These are phyloP conservation scores for Cryptococcus depauperatus DNA, from an alignment of 1,284 basidiomycete genomes.

Conservation along the genomic window DNA sequence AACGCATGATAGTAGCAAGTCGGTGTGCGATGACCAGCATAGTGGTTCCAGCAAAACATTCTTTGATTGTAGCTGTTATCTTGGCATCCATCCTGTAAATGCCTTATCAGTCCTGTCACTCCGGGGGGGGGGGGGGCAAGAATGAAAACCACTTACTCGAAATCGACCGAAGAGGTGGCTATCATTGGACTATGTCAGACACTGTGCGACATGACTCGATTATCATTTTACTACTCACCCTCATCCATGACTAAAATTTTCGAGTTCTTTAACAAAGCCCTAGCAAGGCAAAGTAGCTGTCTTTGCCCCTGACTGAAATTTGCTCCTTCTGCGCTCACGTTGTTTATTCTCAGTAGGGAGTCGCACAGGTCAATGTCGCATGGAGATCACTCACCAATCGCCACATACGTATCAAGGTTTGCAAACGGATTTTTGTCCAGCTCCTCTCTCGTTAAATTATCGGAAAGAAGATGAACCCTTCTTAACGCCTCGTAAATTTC, in stretches of 20 bases:
- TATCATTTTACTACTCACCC: conserved; percentile 35
- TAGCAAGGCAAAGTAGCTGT: conserved; percentile 63
- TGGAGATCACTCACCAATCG: conserved; percentile 17
- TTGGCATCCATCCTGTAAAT: conserved; percentile 57
- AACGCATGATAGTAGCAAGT: conserved; percentile 50
- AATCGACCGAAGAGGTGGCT: conserved; percentile 79
- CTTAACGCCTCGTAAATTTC: conserved; percentile 53
- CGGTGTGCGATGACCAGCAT: conserved; percentile 69
- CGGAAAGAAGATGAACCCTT: conserved; percentile 51
- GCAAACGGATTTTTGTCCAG: conserved; percentile 48
- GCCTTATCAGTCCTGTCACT: background rate
- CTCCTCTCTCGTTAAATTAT: conserved; percentile 42
- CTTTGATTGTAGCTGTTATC: conserved; percentile 64
- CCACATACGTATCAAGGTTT: conserved; percentile 50
- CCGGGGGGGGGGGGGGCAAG: no score
- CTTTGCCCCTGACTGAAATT: conserved; percentile 73
- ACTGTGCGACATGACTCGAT: background rate
- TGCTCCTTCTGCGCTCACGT: conserved; percentile 45
- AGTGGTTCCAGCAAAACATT: conserved; percentile 57
- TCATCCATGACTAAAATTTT: conserved; percentile 60
- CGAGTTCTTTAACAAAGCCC: conserved; percentile 63
- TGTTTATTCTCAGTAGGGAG: background rate
- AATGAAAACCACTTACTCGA: conserved; percentile 48
- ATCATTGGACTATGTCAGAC: background rate
- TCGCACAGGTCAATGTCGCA: background rate